A percentile compares a stretch with the other conserved stretches of the same genome.
Conservation (phyloP, 352 stramenopile genomes). For the Pythium dissotocum region DNA sequence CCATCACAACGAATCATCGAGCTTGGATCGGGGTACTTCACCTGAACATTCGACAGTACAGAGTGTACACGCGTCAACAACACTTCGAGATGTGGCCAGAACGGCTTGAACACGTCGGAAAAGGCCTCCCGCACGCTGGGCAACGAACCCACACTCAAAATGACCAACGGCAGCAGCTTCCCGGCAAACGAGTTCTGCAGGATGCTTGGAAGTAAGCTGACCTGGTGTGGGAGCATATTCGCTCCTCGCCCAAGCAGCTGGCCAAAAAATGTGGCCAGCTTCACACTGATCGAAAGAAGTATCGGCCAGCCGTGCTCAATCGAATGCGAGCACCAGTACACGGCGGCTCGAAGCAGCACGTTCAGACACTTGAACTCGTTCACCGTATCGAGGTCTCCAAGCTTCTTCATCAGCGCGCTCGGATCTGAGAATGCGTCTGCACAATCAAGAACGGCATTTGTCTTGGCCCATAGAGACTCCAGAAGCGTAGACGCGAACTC, state of each 20-base stretch:
- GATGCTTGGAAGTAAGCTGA: slow-evolving; percentile 29
- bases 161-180: slow-evolving; percentile 73
- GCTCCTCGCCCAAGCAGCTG: slow-evolving; percentile 35
- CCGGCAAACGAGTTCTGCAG: slow-evolving; percentile 64
- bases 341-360: slow-evolving; percentile 60
- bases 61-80: slow-evolving; percentile 23
- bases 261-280: slow-evolving; percentile 54
- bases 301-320: slow-evolving; percentile 55
- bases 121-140: slow-evolving; percentile 33
- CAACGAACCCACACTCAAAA: slow-evolving; percentile 69
- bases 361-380: slow-evolving; percentile 84
- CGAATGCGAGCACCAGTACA: slow-evolving; percentile 76
- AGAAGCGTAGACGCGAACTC: slow-evolving; percentile 66
- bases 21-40: background rate
- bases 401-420: slow-evolving; percentile 15
- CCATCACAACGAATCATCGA: background rate
- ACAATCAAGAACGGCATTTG: slow-evolving; percentile 27
- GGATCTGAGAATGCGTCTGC: slow-evolving; percentile 13
- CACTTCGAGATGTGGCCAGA: slow-evolving; percentile 27
- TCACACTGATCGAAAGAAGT: slow-evolving; percentile 48
- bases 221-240: slow-evolving; percentile 24
- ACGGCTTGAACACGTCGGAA: slow-evolving; percentile 11
- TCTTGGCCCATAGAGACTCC: slow-evolving; percentile 48
- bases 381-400: slow-evolving; percentile 51
- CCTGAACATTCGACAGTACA: slow-evolving; percentile 12